Conservation (phyloP, 2,329 filamentous ascomycete species). For the Cladosporium sphaerospermum region DNA sequence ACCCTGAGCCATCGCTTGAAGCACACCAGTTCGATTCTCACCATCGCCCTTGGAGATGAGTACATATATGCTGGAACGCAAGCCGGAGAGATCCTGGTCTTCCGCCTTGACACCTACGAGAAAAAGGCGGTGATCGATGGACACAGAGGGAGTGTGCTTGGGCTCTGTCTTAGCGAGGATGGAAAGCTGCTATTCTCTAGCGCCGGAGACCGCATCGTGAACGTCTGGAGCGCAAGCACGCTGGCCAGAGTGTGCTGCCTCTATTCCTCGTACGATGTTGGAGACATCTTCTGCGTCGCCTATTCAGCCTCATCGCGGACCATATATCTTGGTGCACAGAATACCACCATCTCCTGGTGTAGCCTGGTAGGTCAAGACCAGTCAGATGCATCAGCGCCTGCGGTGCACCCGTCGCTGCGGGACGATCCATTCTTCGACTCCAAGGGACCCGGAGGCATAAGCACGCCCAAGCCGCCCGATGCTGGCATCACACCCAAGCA, state of each 20-base stretch:
- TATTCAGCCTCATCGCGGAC: conserved; percentile 76
- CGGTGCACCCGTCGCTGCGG: conserved; percentile 62
- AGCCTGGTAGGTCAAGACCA: conserved; percentile 32
- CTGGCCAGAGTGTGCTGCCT: conserved; percentile 79
- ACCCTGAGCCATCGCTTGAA: conserved; percentile 67
- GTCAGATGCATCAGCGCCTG: conserved; percentile 9
- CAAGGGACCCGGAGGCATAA: conserved; percentile 71
- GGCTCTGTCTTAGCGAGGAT: conserved; percentile 72
- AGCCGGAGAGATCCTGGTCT: conserved; percentile 85
- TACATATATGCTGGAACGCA: conserved; percentile 90
- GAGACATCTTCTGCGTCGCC: conserved; percentile 91
- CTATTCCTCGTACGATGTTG: conserved; percentile 88
- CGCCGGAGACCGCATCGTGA: conserved; percentile 87
- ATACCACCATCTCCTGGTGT: conserved; percentile 92
- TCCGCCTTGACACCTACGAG: conserved; percentile 84
- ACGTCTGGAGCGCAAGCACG: conserved; percentile 78
- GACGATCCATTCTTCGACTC: conserved; percentile 95
- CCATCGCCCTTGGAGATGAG: conserved; percentile 71
- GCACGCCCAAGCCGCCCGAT: conserved; percentile 65
- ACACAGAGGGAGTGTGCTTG: conserved; percentile 86
- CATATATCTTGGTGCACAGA: conserved; percentile 87
- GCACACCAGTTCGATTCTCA: conserved; percentile 73
- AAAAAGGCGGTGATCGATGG: conserved; percentile 72
- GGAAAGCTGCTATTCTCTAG: conserved; percentile 78
- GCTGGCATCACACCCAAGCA: conserved; percentile 43